Base-by-base conservation (phyloP, 495 filamentous ascomycete genomes). In the Hamigera avellanea region DNA sequence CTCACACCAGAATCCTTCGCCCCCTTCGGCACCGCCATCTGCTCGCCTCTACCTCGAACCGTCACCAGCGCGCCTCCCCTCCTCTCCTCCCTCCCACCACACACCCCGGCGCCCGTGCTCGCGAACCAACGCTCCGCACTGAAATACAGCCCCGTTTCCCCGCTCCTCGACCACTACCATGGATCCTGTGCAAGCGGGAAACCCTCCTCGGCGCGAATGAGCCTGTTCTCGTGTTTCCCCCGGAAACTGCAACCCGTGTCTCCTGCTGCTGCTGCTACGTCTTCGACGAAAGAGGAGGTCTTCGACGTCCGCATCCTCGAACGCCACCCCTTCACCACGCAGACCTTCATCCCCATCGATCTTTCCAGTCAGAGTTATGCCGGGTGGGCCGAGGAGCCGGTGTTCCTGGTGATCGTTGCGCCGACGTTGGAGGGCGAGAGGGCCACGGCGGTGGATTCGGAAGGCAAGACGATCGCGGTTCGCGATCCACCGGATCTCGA, bases 341-440 rank as follows among this genome's bases (percentile, higher is more conserved):
- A 98, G 55, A 93, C 86, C 0, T 96, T 98, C 57, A 72, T 84
- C 26, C 91, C 91, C 0, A 62, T 95, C 13, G 77, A 76, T 37
- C 53, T 82, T 8, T 60, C 65, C 16, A 44, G 46, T 6, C 48
- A 59, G 31, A 44, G 42, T 18, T 48, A 52, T 18, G 53, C 56
- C 44, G 50, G 45, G 15, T 41, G 42, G 1, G 45, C 61, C 13
- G 48, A 59, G 14, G 53, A 62, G 28, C 59, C 42, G 2, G 50
- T 66, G 14, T 93, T 81, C 48, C 69, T 98, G n/a, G 85, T 98
- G 33, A 76, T 95, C 34, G 91, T 98, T 15, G 91, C 93, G 12
- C 91, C 87, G 0, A 83, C 75, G 1, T 40, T 66, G 3, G 51
- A 56, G 40, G 56, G 59, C 0, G 33, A 54, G 36, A 50, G 53